Base-by-base conservation (phyloP, 2,329 filamentous ascomycete genomes). In the Penicillium verrucosum region DNA sequence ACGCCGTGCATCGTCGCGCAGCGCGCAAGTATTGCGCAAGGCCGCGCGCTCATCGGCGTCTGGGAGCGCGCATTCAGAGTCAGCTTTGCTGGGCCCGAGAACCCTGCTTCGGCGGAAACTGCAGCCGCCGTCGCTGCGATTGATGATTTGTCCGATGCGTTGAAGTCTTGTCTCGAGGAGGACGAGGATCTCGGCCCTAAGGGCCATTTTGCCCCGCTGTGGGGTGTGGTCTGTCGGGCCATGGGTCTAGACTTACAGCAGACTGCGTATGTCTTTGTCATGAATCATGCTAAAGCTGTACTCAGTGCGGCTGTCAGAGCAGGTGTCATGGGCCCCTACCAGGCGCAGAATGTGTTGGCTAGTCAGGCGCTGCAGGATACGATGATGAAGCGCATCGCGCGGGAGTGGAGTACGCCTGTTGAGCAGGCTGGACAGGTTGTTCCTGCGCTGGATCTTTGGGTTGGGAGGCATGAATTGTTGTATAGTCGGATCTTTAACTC, bases 401-500 rank as follows among this genome's bases (percentile, higher is more conserved):
- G 75, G 48, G 78, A 81, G 56, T 82, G 78, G 78, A 63, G 77
- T 23, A 76, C 70, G 21, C 65, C 70, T 36, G 77, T 81, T 1
- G 80, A 82, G 46, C 79, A 85, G 61, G 84, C 85, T 12, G 83
- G 82, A 2, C 82, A 87, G 62, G 79, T 79, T 37, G 82, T 85
- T n/a, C 84, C 85, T 3, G 76, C 78, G 11, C 77, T 86, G 72
- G 85, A 88, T 75, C 68, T 88, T 8, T 88, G 85, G 85, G 77
- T 85, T 54, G 85, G 85, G 1, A 77, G 85, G 61, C 85, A 88
- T 70, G 85, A 88, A 71, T 74, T 86, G 68, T 71, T 88, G 40
- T 88, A 88, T 70, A 86, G 83, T 65, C 77, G 85, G 58, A 87
- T 88, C 55, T 88, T 88, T 70, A 88, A 88, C 72, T 87, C 85